A percentile compares a stretch with the other conserved stretches of the same genome.
These are phyloP conservation scores for Pseudocercospora vitis DNA, from an alignment of 2,329 filamentous ascomycete species.

Conservation along the genomic window DNA sequence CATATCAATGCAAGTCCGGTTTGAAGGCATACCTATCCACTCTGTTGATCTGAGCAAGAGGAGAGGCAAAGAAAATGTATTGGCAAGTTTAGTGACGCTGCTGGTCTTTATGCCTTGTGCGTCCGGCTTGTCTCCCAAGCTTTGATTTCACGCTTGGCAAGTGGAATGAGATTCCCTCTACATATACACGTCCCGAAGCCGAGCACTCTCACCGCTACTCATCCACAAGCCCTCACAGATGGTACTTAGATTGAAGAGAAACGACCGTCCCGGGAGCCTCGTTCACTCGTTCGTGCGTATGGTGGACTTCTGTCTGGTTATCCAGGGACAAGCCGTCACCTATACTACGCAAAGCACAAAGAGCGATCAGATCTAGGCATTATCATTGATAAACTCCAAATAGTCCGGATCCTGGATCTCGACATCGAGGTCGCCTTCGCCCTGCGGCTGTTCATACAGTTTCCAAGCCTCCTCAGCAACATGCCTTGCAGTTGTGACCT, in stretches of 20 bases:
- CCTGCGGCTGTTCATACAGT: constrained; percentile 43
- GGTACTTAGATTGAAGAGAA: too few relatives aligned
- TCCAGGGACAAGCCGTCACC: too few relatives aligned
- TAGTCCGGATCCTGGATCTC: constrained; percentile 27
- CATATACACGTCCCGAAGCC: too few relatives aligned
- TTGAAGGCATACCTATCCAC: not conserved
- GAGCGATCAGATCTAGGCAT: not conserved
- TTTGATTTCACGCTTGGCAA: constrained; percentile 1
- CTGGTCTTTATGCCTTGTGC: constrained; percentile 10
- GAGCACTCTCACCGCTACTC: too few relatives aligned
- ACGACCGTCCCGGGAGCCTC: not conserved
- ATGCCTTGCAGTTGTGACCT: constrained; percentile 44
- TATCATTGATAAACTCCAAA: constrained; percentile 20
- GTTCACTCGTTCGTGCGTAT: too few relatives aligned
- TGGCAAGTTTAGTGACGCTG: constrained; percentile 10
- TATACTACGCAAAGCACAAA: not conserved
- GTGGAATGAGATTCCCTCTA: constrained; percentile 2
- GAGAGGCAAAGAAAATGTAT: constrained; percentile 6
- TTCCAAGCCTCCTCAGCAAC: constrained; percentile 48
- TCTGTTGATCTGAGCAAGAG: constrained; percentile 4
- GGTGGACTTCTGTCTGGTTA: too few relatives aligned
- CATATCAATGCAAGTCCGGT: constrained; percentile 3
- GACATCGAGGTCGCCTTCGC: constrained; percentile 40
- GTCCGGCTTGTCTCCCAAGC: constrained; percentile 3
- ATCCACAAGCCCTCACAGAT: too few relatives aligned